Evolutionary conservation across 331 rosid species (phyloP), one percentile per base, ranked within the genome.

Genomic region (Malus hybrid): DNA sequence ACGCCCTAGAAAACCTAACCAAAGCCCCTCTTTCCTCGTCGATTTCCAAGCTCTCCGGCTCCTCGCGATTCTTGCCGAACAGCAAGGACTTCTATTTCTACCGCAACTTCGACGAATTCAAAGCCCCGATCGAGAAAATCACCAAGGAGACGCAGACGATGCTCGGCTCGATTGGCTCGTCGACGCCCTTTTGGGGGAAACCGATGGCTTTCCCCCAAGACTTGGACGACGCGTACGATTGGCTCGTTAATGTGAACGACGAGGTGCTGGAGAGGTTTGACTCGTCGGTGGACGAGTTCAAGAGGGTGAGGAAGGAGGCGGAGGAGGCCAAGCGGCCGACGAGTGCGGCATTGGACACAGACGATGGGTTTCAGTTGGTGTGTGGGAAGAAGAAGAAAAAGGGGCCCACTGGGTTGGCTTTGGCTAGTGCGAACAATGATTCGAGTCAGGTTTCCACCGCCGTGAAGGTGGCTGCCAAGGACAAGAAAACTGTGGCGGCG

Each of bases 191-290:
- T 14, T 89, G 92, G 97, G 90, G 90, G 61, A 82, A 77, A 69
- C 84, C 86, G 29, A 73, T 87, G 76, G 65, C 71, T 39, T 92
- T 89, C 22, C 96, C 96, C 2, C 65, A 28, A 4, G 97, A 89
- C 62, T 62, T 84, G 3, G 97, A 95, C 20, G 97, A 92, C 20
- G 96, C 89, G 11, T 87, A 89, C 34, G 96, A 95, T 50, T 92
- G 99, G 97, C 61, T 95, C 20, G 97, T 90, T 31, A 85, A 92
- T 16, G 84, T 85, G 20, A 92, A 92, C 78, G 97, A 95, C 57
- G 97, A 89, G 60, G 83, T 88, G 13, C 79, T 88, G n/a, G 96
- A 90, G 80, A 86, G 89, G 69, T 78, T 95, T 10, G 91, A 89
- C 50, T 67, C 57, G 83, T 81, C 93, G 12, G 46, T 85, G 10